Base-by-base conservation (phyloP, 306 rosid genomes). In the Cicer judaicum region DNA sequence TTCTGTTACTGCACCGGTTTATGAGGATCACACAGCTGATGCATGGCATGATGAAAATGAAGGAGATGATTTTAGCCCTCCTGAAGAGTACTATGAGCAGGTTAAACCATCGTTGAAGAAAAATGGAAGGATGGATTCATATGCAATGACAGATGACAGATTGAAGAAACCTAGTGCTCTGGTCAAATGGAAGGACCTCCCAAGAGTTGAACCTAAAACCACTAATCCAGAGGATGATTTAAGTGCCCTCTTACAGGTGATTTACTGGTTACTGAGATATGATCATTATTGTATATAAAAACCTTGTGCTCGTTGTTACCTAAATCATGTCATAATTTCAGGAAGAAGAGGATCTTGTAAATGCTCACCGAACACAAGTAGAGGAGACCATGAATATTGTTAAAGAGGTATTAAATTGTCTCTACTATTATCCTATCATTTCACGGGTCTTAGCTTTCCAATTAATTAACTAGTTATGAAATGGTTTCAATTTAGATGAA, bases 341-440 rank as follows among this genome's bases (percentile, higher is more conserved):
- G 99, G 99, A 92, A 78, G 99, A 95, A 89, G 98, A 92, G 86
- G 96, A 95, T 84, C 97, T 95, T 49, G 95, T 95, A 81, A 92
- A 78, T 82, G 99, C 99, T 78, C 99, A 95, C 82, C 87, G 99
- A 63, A 95, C 88, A 66, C 99, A 92, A 84, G 99, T 95, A 18
- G 99, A 95, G 86, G 99, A 95, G 66, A 92, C 99, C 5, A 92
- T 95, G 99, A 95, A 82, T 85, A 92, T 92, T 80, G 98, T 95
- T 74, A 89, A 76, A 78, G 96, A 92, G 99, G 99, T 95, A 90
- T 43, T 60, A 46, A 55, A 85, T 38, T 70, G 48, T 49, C 70
- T 61, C 38, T 70, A 13, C 34, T 63, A 2, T 63, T 61, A 40
- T 72, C 74, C 18, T 71, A 7, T 24, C 71, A 40, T 55, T 12